Evolutionary conservation across 2,329 filamentous ascomycete genomes (phyloP).

Genomic region (Immersiporthe knoxdaviesiana): DNA sequence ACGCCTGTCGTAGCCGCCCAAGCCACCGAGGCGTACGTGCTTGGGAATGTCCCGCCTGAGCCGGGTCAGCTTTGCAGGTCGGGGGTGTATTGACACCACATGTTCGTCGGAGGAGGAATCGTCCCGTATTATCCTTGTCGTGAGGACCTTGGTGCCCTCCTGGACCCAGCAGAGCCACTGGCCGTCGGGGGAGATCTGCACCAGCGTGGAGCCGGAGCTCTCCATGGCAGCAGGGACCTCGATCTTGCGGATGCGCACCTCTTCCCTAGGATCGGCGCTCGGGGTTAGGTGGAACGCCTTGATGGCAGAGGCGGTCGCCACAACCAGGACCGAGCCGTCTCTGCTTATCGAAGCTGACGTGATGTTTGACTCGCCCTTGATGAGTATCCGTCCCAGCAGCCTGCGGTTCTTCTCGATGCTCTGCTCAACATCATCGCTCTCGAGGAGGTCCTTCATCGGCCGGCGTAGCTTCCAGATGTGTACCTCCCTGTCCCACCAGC

Average conservation of each 20-base stretch:
- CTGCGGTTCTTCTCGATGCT: constrained; percentile 60
- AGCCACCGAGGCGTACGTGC: constrained; percentile 63
- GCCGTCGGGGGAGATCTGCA: constrained; percentile 71
- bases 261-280: constrained; percentile 54
- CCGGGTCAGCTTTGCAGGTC: constrained; percentile 53
- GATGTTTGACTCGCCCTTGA: constrained; percentile 80
- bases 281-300: constrained; percentile 75
- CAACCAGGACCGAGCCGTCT: constrained; percentile 74
- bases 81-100: constrained; percentile 44
- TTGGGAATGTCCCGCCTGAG: constrained; percentile 58
- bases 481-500: constrained; percentile 91
- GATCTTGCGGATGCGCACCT: constrained; percentile 72
- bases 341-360: constrained; percentile 69
- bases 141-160: constrained; percentile 60
- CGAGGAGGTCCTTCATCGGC: constrained; percentile 51
- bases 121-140: constrained; percentile 51
- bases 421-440: constrained; percentile 44
- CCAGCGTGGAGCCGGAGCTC: constrained; percentile 66
- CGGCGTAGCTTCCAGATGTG: constrained; percentile 72
- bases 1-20: constrained; percentile 76
- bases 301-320: constrained; percentile 69
- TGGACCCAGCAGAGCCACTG: constrained; percentile 71
- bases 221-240: constrained; percentile 62
- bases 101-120: constrained; percentile 40
- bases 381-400: constrained; percentile 69